These are phyloP conservation scores for Penicillium canariense DNA, from an alignment of 495 filamentous ascomycete genomes.

Conservation along the genomic window DNA sequence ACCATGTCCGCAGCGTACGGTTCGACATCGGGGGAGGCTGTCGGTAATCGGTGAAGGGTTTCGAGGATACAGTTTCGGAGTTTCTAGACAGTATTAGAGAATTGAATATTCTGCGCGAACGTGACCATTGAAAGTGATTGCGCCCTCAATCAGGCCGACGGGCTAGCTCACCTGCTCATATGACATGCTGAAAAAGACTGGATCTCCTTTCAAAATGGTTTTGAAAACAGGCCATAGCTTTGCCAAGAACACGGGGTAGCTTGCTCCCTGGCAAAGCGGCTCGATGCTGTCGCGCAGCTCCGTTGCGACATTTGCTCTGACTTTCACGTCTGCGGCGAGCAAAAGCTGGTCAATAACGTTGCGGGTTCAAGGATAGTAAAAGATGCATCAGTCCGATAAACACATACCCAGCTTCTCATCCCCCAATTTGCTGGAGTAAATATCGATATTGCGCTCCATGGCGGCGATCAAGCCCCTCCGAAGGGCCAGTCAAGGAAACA, in stretches of 20 bases:
- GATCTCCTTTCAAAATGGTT: constrained; percentile 77
- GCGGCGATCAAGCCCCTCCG: constrained; percentile 21
- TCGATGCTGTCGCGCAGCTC: constrained; percentile 86
- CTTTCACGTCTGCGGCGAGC: constrained; percentile 61
- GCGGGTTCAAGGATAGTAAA: not conserved
- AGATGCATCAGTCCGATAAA: not conserved
- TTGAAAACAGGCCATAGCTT: constrained; percentile 89
- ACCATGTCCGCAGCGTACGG: constrained; percentile 83
- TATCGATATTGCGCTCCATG: constrained; percentile 58
- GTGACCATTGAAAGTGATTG: not conserved
- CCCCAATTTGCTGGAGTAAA: constrained; percentile 57
- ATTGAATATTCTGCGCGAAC: constrained; percentile 7
- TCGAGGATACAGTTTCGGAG: constrained; percentile 89
- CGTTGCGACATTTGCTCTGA: constrained; percentile 71
- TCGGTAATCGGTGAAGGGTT: constrained; percentile 88
- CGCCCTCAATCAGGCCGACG: not conserved
- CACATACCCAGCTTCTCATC: constrained; percentile 58
- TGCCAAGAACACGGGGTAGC: constrained; percentile 74
- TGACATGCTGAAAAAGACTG: constrained; percentile 86
- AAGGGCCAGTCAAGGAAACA: constrained; percentile 26
- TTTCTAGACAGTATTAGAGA: constrained; percentile 55
- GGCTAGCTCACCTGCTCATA: constrained; percentile 67
- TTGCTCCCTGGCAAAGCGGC: constrained; percentile 58
- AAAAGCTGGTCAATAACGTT: constrained; percentile 4
- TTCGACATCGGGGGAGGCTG: constrained; percentile 77